phyloP scores from a whole-genome alignment of 192 early-diverging fungal species.

The Backusella westeae region DNA sequence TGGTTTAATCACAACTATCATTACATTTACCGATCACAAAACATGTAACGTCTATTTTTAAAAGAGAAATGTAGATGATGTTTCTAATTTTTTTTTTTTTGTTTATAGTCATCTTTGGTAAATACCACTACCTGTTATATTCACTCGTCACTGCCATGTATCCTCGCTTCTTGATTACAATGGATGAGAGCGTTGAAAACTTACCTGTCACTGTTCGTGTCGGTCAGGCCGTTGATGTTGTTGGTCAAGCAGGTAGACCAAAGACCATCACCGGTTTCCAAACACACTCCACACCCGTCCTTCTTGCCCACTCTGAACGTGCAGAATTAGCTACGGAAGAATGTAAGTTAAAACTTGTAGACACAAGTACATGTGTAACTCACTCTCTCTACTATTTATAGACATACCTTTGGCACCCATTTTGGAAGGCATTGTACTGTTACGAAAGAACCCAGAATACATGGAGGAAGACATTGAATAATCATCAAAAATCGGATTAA shows the following conservation, averaged over 20 bases:
- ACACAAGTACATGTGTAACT: background rate
- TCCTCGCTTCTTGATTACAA: conserved; percentile 96
- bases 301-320: conserved; percentile 94
- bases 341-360: conserved; percentile 46
- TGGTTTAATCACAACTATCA: conserved; percentile 83
- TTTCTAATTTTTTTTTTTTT: background rate
- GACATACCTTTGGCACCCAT: conserved; percentile 77
- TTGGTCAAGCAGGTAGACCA: conserved; percentile 96
- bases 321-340: conserved; percentile 99
- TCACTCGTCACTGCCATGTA: conserved; percentile 93
- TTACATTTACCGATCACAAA: conserved; percentile 91
- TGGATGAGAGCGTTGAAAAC: conserved; percentile 86
- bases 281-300: conserved; percentile 95
- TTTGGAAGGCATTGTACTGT: conserved; percentile 95
- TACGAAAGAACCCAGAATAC: conserved; percentile 92
- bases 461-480: conserved; percentile 60
- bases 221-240: conserved; percentile 95
- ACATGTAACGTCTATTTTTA: conserved; percentile 47
- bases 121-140: conserved; percentile 93
- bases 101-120: conserved; percentile 75
- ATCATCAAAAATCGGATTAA: background rate
- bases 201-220: conserved; percentile 90
- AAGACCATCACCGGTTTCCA: conserved; percentile 99
- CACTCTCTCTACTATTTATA: conserved; percentile 15
- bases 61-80: conserved; percentile 16